These are phyloP conservation scores for Saccharomyces hybrid DNA, from an alignment of 1,139 yeast species.

Conservation along the genomic window DNA sequence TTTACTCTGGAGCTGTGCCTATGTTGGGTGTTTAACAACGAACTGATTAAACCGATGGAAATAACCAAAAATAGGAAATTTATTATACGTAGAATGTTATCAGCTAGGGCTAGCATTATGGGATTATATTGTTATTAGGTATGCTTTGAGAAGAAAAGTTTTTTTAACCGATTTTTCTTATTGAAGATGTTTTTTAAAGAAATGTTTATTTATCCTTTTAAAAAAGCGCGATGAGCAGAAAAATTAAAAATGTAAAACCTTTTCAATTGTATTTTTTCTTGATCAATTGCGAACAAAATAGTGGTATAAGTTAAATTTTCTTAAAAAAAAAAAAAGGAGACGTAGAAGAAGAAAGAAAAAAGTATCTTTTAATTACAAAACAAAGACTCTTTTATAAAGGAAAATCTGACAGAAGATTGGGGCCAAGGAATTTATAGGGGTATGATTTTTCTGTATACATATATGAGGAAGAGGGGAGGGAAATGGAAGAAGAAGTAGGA, in stretches of 20 bases:
- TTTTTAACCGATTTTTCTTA: neutral
- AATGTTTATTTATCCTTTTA: neutral
- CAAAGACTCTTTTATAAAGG: neutral
- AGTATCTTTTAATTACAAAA: neutral
- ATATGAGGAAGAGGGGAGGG: constrained; percentile 1
- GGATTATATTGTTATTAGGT: constrained; percentile 4
- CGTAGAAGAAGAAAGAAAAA: neutral
- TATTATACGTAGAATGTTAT: constrained; percentile 61
- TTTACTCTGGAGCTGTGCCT: constrained; percentile 70
- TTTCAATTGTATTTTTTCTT: neutral
- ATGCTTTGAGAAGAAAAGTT: neutral
- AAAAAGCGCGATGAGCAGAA: neutral
- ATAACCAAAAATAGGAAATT: constrained; percentile 72
- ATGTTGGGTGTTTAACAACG: constrained; percentile 63
- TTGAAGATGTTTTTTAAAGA: neutral
- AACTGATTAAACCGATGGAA: constrained; percentile 78
- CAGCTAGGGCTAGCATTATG: constrained; percentile 44
- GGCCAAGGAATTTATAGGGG: neutral
- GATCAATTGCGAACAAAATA: neutral
- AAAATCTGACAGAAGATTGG: neutral
- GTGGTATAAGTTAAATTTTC: neutral
- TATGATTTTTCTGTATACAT: neutral
- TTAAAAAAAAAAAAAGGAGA: neutral
- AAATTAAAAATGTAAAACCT: neutral
- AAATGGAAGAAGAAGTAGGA: neutral